These are phyloP conservation scores for Lasiosphaeriaceae sp. DNA, from an alignment of 495 filamentous ascomycete genomes.

Conservation along the genomic window DNA sequence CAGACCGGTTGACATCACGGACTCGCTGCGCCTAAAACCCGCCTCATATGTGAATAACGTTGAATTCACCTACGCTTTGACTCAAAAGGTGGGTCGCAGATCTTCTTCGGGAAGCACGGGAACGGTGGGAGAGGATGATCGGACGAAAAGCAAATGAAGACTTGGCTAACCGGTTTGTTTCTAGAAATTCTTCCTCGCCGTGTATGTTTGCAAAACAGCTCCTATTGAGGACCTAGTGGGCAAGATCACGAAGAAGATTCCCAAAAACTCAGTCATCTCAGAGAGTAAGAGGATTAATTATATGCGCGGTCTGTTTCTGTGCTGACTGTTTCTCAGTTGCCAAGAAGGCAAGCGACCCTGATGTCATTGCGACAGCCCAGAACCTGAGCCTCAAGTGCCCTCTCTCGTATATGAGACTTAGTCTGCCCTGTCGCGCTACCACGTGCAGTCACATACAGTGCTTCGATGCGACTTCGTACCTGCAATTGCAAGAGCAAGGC, in stretches of 20 bases:
- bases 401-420: slow-evolving; percentile 76
- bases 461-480: slow-evolving; percentile 90
- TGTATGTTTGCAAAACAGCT: slow-evolving; percentile 69
- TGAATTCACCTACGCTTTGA: slow-evolving; percentile 87
- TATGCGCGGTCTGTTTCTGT: not conserved
- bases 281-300: slow-evolving; percentile 61
- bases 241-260: slow-evolving; percentile 68
- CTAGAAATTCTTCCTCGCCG: slow-evolving; percentile 71
- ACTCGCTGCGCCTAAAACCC: slow-evolving; percentile 61
- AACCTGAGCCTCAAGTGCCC: slow-evolving; percentile 91
- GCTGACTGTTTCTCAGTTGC: slow-evolving; percentile 54
- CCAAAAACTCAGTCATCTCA: slow-evolving; percentile 72
- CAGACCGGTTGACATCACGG: slow-evolving; percentile 84
- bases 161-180: slow-evolving; percentile 4
- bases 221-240: slow-evolving; percentile 69
- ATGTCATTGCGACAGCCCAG: slow-evolving; percentile 81
- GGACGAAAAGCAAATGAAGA: too few species aligned
- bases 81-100: slow-evolving; percentile 61
- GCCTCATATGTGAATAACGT: slow-evolving; percentile 69
- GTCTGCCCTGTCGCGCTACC: slow-evolving; percentile 72
- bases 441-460: slow-evolving; percentile 88
- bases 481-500: slow-evolving; percentile 91
- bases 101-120: not conserved
- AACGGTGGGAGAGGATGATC: not conserved
- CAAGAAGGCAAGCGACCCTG: slow-evolving; percentile 76